Evolutionary conservation across 2,329 filamentous ascomycete genomes (phyloP).

Genomic region (Clarireedia paspali): DNA sequence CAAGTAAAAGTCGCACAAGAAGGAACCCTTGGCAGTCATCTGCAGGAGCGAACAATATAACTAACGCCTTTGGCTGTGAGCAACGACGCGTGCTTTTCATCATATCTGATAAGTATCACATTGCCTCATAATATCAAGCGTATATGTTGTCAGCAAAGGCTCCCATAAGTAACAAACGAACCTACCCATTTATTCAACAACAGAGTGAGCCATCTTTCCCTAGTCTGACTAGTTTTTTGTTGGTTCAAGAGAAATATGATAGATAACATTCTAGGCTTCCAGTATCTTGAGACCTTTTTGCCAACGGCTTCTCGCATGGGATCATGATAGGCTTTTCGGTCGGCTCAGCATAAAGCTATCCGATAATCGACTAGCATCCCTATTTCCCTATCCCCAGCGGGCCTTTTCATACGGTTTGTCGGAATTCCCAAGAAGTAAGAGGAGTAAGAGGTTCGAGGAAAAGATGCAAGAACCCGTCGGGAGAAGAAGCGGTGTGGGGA

Average conservation of each 20-base stretch:
- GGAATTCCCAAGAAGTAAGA: background rate
- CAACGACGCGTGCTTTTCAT: constrained; percentile 6
- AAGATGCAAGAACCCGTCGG: background rate
- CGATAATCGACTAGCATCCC: background rate
- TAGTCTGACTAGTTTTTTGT: background rate
- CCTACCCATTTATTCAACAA: too few species aligned
- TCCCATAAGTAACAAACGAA: background rate
- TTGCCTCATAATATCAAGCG: background rate
- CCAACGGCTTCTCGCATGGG: constrained; percentile 1
- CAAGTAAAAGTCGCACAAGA: background rate
- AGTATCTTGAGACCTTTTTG: background rate
- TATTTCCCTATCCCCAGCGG: background rate
- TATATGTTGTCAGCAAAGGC: background rate
- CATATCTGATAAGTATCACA: constrained; percentile 1
- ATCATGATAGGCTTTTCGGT: background rate
- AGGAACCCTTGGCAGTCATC: background rate
- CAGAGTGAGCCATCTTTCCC: background rate
- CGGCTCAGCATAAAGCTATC: constrained; percentile 2
- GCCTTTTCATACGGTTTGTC: background rate
- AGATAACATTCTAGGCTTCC: background rate
- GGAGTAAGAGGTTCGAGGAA: background rate
- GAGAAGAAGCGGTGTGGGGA: background rate
- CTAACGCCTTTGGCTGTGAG: background rate
- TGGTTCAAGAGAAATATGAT: background rate
- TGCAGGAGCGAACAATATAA: background rate